A percentile compares a stretch with the other conserved stretches of the same genome.
These are phyloP conservation scores for Rutstroemia sp. DNA, from an alignment of 2,329 filamentous ascomycete genomes.

Conservation along the genomic window DNA sequence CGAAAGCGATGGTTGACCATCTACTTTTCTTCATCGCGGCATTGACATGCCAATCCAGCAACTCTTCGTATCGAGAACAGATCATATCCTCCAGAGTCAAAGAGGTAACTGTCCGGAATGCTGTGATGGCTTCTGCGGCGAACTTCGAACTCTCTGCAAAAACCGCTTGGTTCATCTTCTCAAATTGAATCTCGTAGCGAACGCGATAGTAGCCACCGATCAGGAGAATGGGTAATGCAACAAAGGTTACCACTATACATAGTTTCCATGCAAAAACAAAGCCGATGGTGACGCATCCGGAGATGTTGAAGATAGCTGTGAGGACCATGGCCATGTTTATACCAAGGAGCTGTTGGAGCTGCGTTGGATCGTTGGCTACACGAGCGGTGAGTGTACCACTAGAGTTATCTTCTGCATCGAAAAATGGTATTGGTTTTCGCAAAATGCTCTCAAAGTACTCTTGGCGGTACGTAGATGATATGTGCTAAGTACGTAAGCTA, in stretches of 20 bases:
- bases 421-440: slow-evolving; percentile 35
- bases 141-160: slow-evolving; percentile 57
- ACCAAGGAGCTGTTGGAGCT: slow-evolving; percentile 43
- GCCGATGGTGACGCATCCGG: slow-evolving; percentile 57
- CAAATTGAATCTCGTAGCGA: slow-evolving; percentile 48
- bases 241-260: slow-evolving; percentile 57
- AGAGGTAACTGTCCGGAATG: slow-evolving; percentile 54
- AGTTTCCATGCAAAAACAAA: slow-evolving; percentile 75
- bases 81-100: slow-evolving; percentile 56
- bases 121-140: slow-evolving; percentile 53
- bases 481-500: slow-evolving; percentile 7
- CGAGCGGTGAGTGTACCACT: slow-evolving; percentile 40
- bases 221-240: slow-evolving; percentile 45
- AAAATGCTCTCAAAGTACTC: slow-evolving; percentile 40
- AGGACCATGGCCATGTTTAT: slow-evolving; percentile 46
- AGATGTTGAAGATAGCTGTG: slow-evolving; percentile 57
- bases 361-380: slow-evolving; percentile 41
- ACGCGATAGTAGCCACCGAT: slow-evolving; percentile 39
- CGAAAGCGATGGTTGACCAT: slow-evolving; percentile 43
- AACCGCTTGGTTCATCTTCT: slow-evolving; percentile 47
- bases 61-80: slow-evolving; percentile 37
- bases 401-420: slow-evolving; percentile 39
- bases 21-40: slow-evolving; percentile 41
- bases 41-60: slow-evolving; percentile 41
- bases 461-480: slow-evolving; percentile 31